Percentiles rank a stretch among this genome's conserved stretches.
phyloP scores from a whole-genome alignment of 352 stramenopile species.

The Phytopythium montanum region DNA sequence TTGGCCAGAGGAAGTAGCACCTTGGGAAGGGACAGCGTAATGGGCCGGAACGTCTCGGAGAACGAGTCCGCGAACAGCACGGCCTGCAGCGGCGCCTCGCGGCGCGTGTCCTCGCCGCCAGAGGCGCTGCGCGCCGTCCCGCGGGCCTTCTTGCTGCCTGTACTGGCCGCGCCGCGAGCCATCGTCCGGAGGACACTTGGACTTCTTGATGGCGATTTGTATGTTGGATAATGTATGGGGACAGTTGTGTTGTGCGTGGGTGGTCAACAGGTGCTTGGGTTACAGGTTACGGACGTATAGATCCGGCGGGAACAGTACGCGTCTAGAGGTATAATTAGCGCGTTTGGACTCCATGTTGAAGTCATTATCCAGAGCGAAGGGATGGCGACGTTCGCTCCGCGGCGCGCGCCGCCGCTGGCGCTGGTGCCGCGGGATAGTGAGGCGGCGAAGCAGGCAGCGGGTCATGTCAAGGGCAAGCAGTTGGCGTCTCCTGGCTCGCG shows the following conservation, averaged over 20 bases:
- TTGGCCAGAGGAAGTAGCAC: constrained; percentile 96
- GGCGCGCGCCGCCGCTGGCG: constrained; percentile 40
- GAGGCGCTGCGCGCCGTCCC: constrained; percentile 14
- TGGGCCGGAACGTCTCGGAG: constrained; percentile 91
- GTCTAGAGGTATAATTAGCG: not conserved
- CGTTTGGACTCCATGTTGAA: not conserved
- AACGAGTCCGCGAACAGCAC: constrained; percentile 97
- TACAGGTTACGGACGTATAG: not conserved
- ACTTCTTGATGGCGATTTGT: no score
- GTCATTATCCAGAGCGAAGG: not conserved
- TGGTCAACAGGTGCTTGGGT: not conserved
- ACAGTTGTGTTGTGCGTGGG: no score
- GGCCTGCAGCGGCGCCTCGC: constrained; percentile 93
- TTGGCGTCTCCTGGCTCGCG: not conserved
- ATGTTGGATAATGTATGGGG: no score
- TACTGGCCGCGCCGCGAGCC: constrained; percentile 15
- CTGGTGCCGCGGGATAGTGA: constrained; percentile 33
- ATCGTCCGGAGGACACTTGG: constrained; percentile 4
- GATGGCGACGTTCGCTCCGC: constrained; percentile 16
- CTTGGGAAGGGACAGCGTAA: constrained; percentile 88
- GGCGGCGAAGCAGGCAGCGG: constrained; percentile 11
- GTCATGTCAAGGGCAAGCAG: constrained; percentile 1
- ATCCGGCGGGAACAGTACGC: not conserved
- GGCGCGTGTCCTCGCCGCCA: constrained; percentile 71
- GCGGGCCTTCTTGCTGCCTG: constrained; percentile 11